Evolutionary conservation across 805 yeast genomes (phyloP), one percentile per base, ranked within the genome.

Genomic region (Debaryomyces castellii): DNA sequence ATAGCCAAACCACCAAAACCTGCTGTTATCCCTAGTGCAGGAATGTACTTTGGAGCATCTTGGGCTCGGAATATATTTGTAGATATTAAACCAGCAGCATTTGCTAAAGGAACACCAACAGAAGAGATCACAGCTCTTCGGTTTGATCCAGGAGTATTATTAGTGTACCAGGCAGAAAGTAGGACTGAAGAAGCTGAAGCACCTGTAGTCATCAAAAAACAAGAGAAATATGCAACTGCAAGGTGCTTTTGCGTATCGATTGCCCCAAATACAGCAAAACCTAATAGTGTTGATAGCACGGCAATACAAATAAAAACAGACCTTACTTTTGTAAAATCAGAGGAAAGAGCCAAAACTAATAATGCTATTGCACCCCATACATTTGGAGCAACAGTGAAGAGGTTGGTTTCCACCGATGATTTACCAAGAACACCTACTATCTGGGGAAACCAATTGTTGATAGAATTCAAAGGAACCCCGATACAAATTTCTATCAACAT

Each of bases 381-480:
- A 51, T 74, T 76, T 20, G 81, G 80, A 16, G 80, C 80, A 37
- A 76, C 78, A 11, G 80, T 66, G 52, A 59, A 67, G 39, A 71
- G 57, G 49, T 71, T 69, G 12, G 75, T 70, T 55, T 64, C 62
- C 14, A 70, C 74, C 1, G 71, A 60, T 2, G 74, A 69, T 41
- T 68, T 67, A 14, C 74, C 75, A 35, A 71, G 55, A 11, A 60
- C 58, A 22, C 56, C 58, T 42, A 71, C 61, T 47, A 71, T 71
- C 51, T 74, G 80, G 3, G 81, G 80, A 49, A 75, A 72, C 78
- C 78, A 74, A 54, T 71, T 74, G 45, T 71, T 69, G 47, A 72
- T 66, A n/a, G 77, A 73, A 48, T 72, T 73, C 27, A 76, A 57
- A 2, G 80, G 80, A 20, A 76, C 80, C 44, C 79, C 80, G 39